Evolutionary conservation across 2,329 filamentous ascomycete genomes (phyloP), one percentile per base, ranked within the genome.

Genomic region (Aspergillus fijiensis): DNA sequence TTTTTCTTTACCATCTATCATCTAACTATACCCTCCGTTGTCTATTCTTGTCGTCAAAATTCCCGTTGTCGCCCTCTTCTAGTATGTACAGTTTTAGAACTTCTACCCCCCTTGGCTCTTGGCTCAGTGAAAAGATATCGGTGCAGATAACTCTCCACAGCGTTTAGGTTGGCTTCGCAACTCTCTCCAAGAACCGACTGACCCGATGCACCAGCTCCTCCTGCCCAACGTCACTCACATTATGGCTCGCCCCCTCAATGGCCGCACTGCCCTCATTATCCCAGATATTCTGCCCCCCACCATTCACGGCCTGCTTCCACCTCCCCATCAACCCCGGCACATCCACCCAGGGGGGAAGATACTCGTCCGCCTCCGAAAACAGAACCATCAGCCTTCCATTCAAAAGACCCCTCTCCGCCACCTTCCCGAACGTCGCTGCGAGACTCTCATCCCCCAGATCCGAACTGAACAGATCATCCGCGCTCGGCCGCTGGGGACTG

Each of bases 391-490:
- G 57, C 52, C 72, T 77, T 4, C 70, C 69, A 59, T 68, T 72
- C 57, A 81, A 51, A 19, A 80, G 54, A 0, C 76, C 77, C 14
- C 70, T 64, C 21, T 70, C 55, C 1, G 70, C 67, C 42, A 82
- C 73, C 63, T 69, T 78, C 3, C 87, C 84, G 83, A 94, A 96
- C n/a, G 88, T 88, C 14, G 72, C 72, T 25, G 75, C 70, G 6
- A 92, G 78, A 19, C 81, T 79, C 33, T 84, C 80, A 48, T 85
- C 82, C 0, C 79, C 74, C n/a, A 95, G 77, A 70, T 95, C 90
- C 2, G 86, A 87, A n/a, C 89, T 93, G 77, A 96, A 96, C 70
- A 90, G 91, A 72, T 96, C 93, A 72, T 97, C 93, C 60, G 90
- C 89, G 10, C 88, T 89, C 5, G 86, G 81, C 54, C 80, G 75